Conservation (phyloP, 108 stramenopile species). For the Ochromonas danica region DNA sequence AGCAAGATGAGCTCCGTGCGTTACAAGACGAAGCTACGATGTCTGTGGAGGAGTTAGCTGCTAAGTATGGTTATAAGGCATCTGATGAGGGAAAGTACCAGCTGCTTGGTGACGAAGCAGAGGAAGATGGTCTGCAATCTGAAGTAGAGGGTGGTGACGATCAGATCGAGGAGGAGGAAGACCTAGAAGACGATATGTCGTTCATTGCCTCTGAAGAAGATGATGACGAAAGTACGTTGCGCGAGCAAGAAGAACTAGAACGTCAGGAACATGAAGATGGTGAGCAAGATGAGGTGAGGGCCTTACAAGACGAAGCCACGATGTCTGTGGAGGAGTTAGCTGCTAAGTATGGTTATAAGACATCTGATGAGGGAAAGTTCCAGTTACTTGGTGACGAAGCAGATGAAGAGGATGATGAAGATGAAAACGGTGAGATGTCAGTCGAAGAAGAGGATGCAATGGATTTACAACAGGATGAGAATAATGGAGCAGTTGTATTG, state of each 20-base stretch:
- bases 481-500: neutral
- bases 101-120: conserved; percentile 19
- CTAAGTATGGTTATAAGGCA: conserved; percentile 23
- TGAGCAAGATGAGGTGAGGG: conserved; percentile 40
- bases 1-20: conserved; percentile 40
- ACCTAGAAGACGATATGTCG: neutral
- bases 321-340: conserved; percentile 41
- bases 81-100: neutral
- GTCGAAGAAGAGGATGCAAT: neutral
- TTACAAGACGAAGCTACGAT: conserved; percentile 40
- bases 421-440: conserved; percentile 14
- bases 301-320: conserved; percentile 40
- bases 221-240: conserved; percentile 43
- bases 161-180: neutral
- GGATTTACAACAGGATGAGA: neutral
- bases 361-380: conserved; percentile 26
- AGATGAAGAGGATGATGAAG: conserved; percentile 49
- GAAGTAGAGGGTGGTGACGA: conserved; percentile 8
- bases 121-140: conserved; percentile 40
- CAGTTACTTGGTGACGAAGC: conserved; percentile 34
- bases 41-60: conserved; percentile 37
- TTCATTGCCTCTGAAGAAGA: too few species aligned
- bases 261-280: neutral
- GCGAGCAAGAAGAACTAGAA: conserved; percentile 36
- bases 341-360: neutral